phyloP scores from a whole-genome alignment of 257 asterid genomes.

The Fraxinus excelsior region DNA sequence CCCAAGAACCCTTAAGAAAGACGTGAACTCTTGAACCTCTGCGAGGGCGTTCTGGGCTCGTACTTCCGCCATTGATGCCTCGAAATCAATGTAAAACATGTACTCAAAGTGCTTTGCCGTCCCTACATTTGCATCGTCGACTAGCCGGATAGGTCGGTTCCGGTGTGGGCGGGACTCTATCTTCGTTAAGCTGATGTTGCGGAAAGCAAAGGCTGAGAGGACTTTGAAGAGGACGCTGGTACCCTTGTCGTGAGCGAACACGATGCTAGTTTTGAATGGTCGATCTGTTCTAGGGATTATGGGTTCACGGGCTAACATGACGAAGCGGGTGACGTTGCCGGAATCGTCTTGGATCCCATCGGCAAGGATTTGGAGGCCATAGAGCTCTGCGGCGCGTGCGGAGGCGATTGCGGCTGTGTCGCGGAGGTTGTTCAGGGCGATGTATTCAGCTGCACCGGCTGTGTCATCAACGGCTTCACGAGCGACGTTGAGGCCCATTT shows the following conservation, averaged over 20 bases:
- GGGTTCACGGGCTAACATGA: slow-evolving; percentile 90
- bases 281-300: slow-evolving; percentile 78
- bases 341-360: slow-evolving; percentile 88
- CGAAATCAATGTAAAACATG: slow-evolving; percentile 81
- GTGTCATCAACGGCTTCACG: slow-evolving; percentile 89
- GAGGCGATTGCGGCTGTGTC: slow-evolving; percentile 92
- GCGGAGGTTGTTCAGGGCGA: slow-evolving; percentile 58
- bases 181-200: slow-evolving; percentile 76
- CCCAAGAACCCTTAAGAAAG: slow-evolving; percentile 85
- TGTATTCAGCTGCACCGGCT: slow-evolving; percentile 85
- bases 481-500: slow-evolving; percentile 54
- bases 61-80: slow-evolving; percentile 88
- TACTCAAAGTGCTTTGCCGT: slow-evolving; percentile 84
- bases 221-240: slow-evolving; percentile 81
- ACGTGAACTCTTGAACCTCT: slow-evolving; percentile 90
- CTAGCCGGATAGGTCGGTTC: slow-evolving; percentile 58
- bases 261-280: slow-evolving; percentile 94
- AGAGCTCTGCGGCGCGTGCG: slow-evolving; percentile 80
- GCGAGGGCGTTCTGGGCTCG: slow-evolving; percentile 90
- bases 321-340: slow-evolving; percentile 81
- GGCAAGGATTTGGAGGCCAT: slow-evolving; percentile 60
- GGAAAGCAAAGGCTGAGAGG: slow-evolving; percentile 77
- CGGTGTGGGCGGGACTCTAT: slow-evolving; percentile 89
- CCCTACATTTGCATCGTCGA: slow-evolving; percentile 60
- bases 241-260: slow-evolving; percentile 80